Conservation (phyloP, 2,329 filamentous ascomycete genomes). For the Aspergillus versicolor region DNA sequence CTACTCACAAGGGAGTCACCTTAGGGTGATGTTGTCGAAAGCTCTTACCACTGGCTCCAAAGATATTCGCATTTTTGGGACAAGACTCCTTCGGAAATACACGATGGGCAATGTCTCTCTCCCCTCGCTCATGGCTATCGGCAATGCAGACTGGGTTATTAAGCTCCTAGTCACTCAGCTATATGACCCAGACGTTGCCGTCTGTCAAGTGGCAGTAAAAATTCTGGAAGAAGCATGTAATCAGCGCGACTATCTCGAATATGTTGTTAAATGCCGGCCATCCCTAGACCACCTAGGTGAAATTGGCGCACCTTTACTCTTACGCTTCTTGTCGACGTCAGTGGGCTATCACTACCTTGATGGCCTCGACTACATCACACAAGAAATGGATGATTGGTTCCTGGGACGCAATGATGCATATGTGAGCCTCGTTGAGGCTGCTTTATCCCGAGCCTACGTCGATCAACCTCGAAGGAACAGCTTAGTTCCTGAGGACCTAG, state of each 20-base stretch:
- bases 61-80: constrained; percentile 85
- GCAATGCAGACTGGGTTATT: constrained; percentile 92
- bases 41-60: constrained; percentile 89
- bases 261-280: constrained; percentile 92
- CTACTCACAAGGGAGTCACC: constrained; percentile 83
- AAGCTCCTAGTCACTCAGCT: constrained; percentile 95
- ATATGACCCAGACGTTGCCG: constrained; percentile 95
- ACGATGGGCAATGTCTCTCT: constrained; percentile 59
- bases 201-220: constrained; percentile 93
- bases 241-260: constrained; percentile 84
- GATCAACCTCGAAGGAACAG: constrained; percentile 51
- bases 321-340: constrained; percentile 92
- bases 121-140: constrained; percentile 42
- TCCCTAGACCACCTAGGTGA: constrained; percentile 94
- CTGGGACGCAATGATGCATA: constrained; percentile 96
- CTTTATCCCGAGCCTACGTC: constrained; percentile 77
- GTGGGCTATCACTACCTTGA: constrained; percentile 98
- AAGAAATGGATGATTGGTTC: constrained; percentile 99
- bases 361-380: constrained; percentile 95
- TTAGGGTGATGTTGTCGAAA: constrained; percentile 88
- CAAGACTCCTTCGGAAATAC: constrained; percentile 82
- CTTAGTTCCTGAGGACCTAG: constrained; percentile 54
- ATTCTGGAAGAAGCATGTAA: constrained; percentile 98
- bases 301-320: constrained; percentile 86
- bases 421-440: constrained; percentile 92